Evolutionary conservation across 768 basidiomycete species (phyloP), one percentile per base, ranked within the genome.

Genomic region (Rhodotorula toruloides): DNA sequence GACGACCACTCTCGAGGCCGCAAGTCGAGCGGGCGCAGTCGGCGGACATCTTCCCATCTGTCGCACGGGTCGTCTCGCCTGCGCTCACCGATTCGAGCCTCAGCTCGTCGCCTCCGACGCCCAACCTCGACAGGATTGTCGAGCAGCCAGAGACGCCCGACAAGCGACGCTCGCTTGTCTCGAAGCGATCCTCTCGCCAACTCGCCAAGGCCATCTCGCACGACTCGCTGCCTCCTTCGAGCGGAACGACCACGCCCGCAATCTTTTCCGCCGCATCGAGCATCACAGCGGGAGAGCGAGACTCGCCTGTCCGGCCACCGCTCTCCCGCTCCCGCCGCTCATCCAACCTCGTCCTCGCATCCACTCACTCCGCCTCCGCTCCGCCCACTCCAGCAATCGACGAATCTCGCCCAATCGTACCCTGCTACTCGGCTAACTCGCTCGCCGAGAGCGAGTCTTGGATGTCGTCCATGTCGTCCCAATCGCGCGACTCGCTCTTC

Each of bases 71-170:
- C 22, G 22, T 19, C 14, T 13, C n/a, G 1, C 3, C 16, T 5
- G 25, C 32, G n/a, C 25, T 34, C 8, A 8, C 2, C 22, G 54
- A 46, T 1, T 32, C 37, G 12, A 6, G 32, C 4, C 16, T 61
- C 17, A 29, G 36, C 10, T 14, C 40, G 16, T 58, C 63, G 17
- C 22, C 57, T 2, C 59, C 64, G 34, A 46, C 61, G 16, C 64
- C 64, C 9, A 66, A 55, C 53, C 37, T 70, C 34, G 49, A 47
- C 53, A 58, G 65, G 40, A 70, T 65, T 43, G 34, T 44, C 34
- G 68, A 70, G 46, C 49, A 46, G 14, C 58, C 62, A 3, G 68
- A 69, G 36, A n/a, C 44, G n/a, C 25, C 29, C 27, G 42, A 52
- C 29, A 27, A 46, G 47, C 40, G 58, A 0, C 46, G 31, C 49